Evolutionary conservation across 2,329 filamentous ascomycete genomes (phyloP).

Genomic region (Microdochium bolleyi): DNA sequence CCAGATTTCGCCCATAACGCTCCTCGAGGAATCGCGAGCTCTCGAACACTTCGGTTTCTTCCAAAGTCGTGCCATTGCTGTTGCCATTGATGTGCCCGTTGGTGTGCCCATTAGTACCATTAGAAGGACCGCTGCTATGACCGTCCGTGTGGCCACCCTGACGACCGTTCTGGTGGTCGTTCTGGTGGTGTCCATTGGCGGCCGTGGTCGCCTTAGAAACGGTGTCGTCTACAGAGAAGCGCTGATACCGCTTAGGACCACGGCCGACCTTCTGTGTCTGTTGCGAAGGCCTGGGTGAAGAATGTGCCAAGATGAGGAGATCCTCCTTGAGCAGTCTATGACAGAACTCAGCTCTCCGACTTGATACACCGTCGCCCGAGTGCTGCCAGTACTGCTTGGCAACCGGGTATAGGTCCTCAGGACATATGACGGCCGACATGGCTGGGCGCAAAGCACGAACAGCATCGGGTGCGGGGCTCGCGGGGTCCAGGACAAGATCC

Average conservation of each 20-base stretch:
- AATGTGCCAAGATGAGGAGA: slow-evolving; percentile 32
- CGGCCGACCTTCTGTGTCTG: slow-evolving; percentile 39
- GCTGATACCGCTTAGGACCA: slow-evolving; percentile 76
- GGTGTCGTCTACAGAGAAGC: slow-evolving; percentile 17
- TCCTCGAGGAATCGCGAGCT: slow-evolving; percentile 82
- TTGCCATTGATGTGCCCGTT: slow-evolving; percentile 3
- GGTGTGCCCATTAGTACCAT: slow-evolving; percentile 2
- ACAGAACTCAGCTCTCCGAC: slow-evolving; percentile 85
- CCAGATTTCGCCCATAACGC: slow-evolving; percentile 85
- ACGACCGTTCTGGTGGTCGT: too few relatives aligned
- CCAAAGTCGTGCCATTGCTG: slow-evolving; percentile 9
- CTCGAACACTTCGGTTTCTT: slow-evolving; percentile 46
- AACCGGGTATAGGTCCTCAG: slow-evolving; percentile 55
- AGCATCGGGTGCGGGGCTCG: slow-evolving; percentile 40
- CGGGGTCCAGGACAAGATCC: slow-evolving; percentile 55
- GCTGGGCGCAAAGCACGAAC: slow-evolving; percentile 49
- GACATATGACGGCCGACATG: slow-evolving; percentile 65
- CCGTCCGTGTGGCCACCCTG: too few relatives aligned
- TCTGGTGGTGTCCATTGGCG: neutral
- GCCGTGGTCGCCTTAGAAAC: neutral
- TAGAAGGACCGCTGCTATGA: too few relatives aligned
- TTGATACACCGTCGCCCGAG: slow-evolving; percentile 85
- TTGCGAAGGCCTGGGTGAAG: slow-evolving; percentile 14
- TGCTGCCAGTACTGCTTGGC: slow-evolving; percentile 99
- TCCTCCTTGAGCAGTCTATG: slow-evolving; percentile 65